Base-by-base conservation (phyloP, 208 protist species). In the Trypanosoma congolense region DNA sequence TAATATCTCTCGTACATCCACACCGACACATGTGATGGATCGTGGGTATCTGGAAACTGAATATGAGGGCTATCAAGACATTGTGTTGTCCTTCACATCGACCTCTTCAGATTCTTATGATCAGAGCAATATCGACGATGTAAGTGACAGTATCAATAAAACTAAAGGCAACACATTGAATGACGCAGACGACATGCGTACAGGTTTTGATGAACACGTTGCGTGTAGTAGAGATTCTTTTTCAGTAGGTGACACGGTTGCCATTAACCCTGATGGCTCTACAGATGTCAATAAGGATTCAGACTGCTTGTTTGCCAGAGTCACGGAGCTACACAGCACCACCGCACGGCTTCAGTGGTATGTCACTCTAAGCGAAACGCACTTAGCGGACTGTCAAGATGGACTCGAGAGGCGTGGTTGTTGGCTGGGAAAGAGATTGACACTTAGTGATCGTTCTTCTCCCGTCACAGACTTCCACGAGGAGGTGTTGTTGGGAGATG, bases 361-460 rank as follows among this genome's bases (percentile, higher is more conserved):
- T 18, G 24, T 76, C 3, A 41, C 58, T 16, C 53, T 76, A 10
- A 28, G 44, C 4, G 70, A 76, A 38, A 77, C 70, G n/a, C 64
- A 67, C 31, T 42, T 77, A 12, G 64, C 63, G 2, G 55, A 51
- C 31, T 51, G 62, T 30, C 45, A 58, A 38, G 14, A n/a, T 2
- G 60, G 25, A 16, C 64, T 77, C 5, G 41, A 58, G 8, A 56
- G 42, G 22, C 12, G 19, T 26, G 53, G 51, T 9, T 52, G 46
- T 12, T 75, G 69, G 69, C 35, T 69, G 25, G 47, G 44, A 12
- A 45, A 38, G 26, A 18, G 21, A n/a, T 24, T 22, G 38, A 19
- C 18, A 30, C 22, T 45, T 22, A 26, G 24, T 19, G 4, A n/a
- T 21, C 9, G 43, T 26, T 38, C 47, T n/a, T 14, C 22, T 4